Evolutionary conservation across 2,329 filamentous ascomycete genomes (phyloP), one percentile per base, ranked within the genome.

Genomic region (Aspergillus latus): DNA sequence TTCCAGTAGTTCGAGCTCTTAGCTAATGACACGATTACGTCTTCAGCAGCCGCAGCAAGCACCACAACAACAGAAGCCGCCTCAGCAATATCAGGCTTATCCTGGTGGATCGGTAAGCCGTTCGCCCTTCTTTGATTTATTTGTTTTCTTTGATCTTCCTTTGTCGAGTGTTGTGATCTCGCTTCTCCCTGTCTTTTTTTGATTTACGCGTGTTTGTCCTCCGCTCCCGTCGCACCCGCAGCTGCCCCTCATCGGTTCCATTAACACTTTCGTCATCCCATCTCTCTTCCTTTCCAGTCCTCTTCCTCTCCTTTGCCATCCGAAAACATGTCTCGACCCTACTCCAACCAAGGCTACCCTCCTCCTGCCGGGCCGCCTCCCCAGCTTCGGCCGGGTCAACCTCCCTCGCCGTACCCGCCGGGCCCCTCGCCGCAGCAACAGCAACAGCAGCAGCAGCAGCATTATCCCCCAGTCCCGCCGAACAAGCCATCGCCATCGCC

Each of bases 1-100:
- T 53, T 26, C 15, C 13, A 28, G 34, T 39, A 21, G 21, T 21
- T 21, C 21, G 21, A 21, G 21, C 30, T 39, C 34, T 26, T 42
- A 46, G 50, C 51, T 53, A 37, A 53, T 49, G 34, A 52, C 40
- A 32, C 11, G 50, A 46, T 45, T 40, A 16, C 37, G 34, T 43
- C 29, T 7, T n/a, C 52, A 49, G 21, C 21, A 47, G 37, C 52
- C 26, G 29, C 21, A 48, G 39, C 52, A 54, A 29, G 26, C 36
- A 39, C 34, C 42, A 37, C 40, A 54, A 36, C 58, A 62, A 43
- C 54, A 54, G 32, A 60, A 56, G 53, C 59, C 58, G 51, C 53
- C 53, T 51, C 77, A 81, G 63, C 75, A 78, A 66, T 84, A 85
- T 72, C 81, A 84, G 74, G 78, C 82, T 62, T 85, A 82, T 68